Conservation (phyloP, 768 basidiomycete genomes). For the Rhizopogon salebrosus region DNA sequence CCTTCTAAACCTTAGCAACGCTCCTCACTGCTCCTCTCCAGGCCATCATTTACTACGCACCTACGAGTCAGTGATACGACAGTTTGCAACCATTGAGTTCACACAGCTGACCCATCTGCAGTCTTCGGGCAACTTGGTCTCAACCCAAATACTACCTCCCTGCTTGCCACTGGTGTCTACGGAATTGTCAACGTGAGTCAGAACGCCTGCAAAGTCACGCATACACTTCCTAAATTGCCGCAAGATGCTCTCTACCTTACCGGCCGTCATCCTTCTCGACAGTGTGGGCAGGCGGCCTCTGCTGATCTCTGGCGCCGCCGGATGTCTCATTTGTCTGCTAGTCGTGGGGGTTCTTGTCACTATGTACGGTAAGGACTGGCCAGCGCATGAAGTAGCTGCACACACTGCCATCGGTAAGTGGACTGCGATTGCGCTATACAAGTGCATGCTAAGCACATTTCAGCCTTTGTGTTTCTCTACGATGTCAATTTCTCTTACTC, state of each 20-base stretch:
- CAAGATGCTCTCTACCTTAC: conserved; percentile 30
- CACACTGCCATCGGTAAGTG: conserved; percentile 24
- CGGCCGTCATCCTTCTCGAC: conserved; percentile 32
- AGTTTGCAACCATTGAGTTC: neutral
- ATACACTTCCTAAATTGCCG: neutral
- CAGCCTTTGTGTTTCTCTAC: conserved; percentile 36
- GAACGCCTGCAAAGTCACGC: too few relatives aligned
- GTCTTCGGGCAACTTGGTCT: conserved; percentile 39
- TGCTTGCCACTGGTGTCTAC: conserved; percentile 37
- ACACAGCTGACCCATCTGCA: conserved; percentile 11
- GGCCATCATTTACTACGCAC: conserved; percentile 25
- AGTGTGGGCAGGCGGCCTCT: conserved; percentile 35
- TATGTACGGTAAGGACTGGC: conserved; percentile 23
- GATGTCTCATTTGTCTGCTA: conserved; percentile 24
- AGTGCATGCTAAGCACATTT: conserved; percentile 13
- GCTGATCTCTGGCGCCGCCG: conserved; percentile 34
- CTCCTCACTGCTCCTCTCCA: conserved; percentile 8
- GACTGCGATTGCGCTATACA: conserved; percentile 8
- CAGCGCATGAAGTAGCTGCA: conserved; percentile 21
- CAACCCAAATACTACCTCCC: conserved; percentile 33
- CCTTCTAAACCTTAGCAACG: neutral
- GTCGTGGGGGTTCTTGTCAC: conserved; percentile 25
- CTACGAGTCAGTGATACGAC: neutral
- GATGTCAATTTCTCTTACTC: conserved; percentile 31
- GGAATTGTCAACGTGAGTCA: conserved; percentile 28